phyloP scores from a whole-genome alignment of 768 basidiomycete genomes.

The Trametes coccinea region DNA sequence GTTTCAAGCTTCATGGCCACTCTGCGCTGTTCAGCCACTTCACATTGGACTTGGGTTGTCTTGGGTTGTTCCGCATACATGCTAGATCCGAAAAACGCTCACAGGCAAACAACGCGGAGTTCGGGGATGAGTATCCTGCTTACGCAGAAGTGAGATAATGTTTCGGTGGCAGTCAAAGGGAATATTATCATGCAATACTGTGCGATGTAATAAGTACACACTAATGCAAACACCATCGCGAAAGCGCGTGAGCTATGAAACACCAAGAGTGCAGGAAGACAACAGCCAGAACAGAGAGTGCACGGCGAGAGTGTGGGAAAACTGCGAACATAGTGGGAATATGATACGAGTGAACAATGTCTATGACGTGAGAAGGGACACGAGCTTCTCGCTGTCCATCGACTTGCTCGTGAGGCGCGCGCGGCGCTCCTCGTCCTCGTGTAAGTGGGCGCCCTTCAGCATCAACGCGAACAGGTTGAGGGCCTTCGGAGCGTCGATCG shows the following conservation, averaged over 20 bases:
- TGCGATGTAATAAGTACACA: slow-evolving; percentile 28
- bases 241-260: slow-evolving; percentile 24
- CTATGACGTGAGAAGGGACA: slow-evolving; percentile 55
- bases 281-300: slow-evolving; percentile 13
- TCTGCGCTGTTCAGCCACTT: no score
- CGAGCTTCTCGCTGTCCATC: slow-evolving; percentile 57
- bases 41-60: no score
- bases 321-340: slow-evolving; percentile 5
- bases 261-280: slow-evolving; percentile 21
- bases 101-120: no score
- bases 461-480: slow-evolving; percentile 74
- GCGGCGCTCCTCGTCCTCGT: slow-evolving; percentile 55
- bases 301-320: slow-evolving; percentile 7
- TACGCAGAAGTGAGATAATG: no score
- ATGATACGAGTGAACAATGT: slow-evolving; percentile 25
- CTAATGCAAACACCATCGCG: slow-evolving; percentile 24
- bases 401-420: slow-evolving; percentile 62
- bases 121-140: no score
- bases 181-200: slow-evolving; percentile 27
- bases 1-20: no score
- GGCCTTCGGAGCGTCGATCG: slow-evolving; percentile 88
- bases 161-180: background rate
- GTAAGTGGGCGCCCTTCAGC: slow-evolving; percentile 66
- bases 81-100: no score
- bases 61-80: no score